Evolutionary conservation across 202 grass and related monocot species (phyloP).

Genomic region (Schoenoplectus tabernaemontani): DNA sequence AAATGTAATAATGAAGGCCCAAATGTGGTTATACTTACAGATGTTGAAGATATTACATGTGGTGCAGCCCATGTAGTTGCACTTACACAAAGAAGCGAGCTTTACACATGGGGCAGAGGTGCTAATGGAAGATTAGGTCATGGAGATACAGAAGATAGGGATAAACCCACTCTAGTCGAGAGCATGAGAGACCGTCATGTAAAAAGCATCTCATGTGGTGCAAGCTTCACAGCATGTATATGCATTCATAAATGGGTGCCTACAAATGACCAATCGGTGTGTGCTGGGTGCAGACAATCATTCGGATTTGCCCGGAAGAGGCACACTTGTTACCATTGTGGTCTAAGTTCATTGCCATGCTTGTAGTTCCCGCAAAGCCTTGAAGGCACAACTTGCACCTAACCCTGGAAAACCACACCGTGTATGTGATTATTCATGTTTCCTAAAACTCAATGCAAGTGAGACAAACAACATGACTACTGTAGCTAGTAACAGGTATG

Average conservation of each 20-base stretch:
- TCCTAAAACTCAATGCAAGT: conserved; percentile 62
- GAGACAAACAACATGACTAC: conserved; percentile 29
- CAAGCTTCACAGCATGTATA: conserved; percentile 90
- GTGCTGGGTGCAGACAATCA: conserved; percentile 74
- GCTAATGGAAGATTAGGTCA: conserved; percentile 83
- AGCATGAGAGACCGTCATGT: conserved; percentile 75
- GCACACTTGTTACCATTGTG: conserved; percentile 91
- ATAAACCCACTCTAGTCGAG: conserved; percentile 65
- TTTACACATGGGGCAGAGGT: conserved; percentile 92
- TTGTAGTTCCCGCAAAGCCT: conserved; percentile 82
- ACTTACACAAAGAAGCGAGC: conserved; percentile 72
- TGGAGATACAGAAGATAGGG: conserved; percentile 58
- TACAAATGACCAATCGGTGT: conserved; percentile 71
- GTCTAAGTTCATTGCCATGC: conserved; percentile 91
- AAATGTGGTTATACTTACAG: conserved; percentile 35
- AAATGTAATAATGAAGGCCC: conserved; percentile 58
- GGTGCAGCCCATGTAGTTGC: conserved; percentile 63
- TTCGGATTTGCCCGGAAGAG: conserved; percentile 95
- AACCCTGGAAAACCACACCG: conserved; percentile 88
- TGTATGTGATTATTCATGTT: conserved; percentile 88
- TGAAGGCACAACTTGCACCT: conserved; percentile 76
- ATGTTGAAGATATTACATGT: conserved; percentile 91
- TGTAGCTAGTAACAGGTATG: conserved; percentile 34
- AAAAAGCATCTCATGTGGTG: conserved; percentile 87
- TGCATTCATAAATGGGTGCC: conserved; percentile 99